phyloP scores from a whole-genome alignment of 257 asterid species.

The Catharanthus roseus region DNA sequence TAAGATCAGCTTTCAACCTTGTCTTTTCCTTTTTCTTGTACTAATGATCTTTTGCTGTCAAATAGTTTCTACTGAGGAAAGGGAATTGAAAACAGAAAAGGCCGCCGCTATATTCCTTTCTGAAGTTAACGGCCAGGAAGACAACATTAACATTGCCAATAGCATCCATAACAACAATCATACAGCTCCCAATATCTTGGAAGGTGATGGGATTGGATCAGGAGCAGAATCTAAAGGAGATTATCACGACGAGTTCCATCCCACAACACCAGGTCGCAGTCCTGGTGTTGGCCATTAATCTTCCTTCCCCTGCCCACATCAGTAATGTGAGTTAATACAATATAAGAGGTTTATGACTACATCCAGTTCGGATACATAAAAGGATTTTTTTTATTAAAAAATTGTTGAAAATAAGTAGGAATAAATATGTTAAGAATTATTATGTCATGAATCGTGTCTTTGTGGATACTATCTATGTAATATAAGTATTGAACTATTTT shows the following conservation, averaged over 20 bases:
- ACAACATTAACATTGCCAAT: neutral
- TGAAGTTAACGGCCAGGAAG: neutral
- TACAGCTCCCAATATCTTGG: neutral
- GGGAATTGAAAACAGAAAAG: neutral
- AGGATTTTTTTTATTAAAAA: too few species aligned
- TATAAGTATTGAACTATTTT: too few species aligned
- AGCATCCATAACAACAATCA: neutral
- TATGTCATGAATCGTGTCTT: too few species aligned
- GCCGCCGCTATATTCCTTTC: neutral
- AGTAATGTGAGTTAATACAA: too few species aligned
- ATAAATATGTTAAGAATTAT: too few species aligned
- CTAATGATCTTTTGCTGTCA: neutral
- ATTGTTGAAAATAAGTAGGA: neutral
- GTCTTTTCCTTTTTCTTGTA: neutral
- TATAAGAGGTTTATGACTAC: too few species aligned
- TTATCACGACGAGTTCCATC: neutral
- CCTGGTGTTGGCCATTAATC: neutral
- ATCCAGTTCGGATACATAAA: too few species aligned
- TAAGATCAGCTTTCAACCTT: neutral
- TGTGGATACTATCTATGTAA: too few species aligned
- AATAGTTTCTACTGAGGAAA: neutral
- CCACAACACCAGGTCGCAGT: neutral
- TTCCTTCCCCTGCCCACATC: too few species aligned
- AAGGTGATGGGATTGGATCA: neutral
- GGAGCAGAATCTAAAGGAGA: neutral